Conservation (phyloP, 768 basidiomycete genomes). For the Termitomyces sp. region DNA sequence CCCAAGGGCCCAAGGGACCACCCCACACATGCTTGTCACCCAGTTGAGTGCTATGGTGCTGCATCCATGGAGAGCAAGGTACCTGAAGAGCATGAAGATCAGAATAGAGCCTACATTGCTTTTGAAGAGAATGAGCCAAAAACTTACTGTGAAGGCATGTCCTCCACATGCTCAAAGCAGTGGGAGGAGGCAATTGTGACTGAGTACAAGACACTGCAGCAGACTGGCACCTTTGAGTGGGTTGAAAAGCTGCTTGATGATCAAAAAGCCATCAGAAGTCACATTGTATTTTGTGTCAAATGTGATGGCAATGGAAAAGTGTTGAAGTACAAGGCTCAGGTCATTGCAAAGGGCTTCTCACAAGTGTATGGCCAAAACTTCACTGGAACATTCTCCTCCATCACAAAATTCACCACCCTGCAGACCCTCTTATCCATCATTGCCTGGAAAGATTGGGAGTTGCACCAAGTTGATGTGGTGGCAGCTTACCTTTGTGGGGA, state of each 20-base stretch:
- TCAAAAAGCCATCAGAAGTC: background rate
- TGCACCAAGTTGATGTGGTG: background rate
- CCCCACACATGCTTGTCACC: background rate
- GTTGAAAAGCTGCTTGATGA: background rate
- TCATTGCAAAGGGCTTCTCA: background rate
- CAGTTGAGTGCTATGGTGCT: background rate
- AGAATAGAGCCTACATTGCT: background rate
- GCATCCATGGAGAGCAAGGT: background rate
- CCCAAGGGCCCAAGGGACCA: background rate
- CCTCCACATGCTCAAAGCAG: background rate
- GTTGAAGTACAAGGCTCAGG: background rate
- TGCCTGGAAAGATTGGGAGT: background rate
- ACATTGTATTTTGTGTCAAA: background rate
- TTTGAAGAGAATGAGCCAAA: background rate
- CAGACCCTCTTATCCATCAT: background rate
- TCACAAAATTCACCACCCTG: background rate
- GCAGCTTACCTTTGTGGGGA: background rate
- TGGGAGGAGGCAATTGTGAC: constrained; percentile 8
- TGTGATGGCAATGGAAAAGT: background rate
- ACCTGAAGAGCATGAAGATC: background rate
- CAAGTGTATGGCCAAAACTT: background rate
- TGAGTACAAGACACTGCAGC: constrained; percentile 7
- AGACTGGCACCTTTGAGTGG: constrained; percentile 1
- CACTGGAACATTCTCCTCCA: background rate
- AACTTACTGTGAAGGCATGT: background rate